These are phyloP conservation scores for Helianthus tuberosus DNA, from an alignment of 129 eudicot species.

Conservation along the genomic window DNA sequence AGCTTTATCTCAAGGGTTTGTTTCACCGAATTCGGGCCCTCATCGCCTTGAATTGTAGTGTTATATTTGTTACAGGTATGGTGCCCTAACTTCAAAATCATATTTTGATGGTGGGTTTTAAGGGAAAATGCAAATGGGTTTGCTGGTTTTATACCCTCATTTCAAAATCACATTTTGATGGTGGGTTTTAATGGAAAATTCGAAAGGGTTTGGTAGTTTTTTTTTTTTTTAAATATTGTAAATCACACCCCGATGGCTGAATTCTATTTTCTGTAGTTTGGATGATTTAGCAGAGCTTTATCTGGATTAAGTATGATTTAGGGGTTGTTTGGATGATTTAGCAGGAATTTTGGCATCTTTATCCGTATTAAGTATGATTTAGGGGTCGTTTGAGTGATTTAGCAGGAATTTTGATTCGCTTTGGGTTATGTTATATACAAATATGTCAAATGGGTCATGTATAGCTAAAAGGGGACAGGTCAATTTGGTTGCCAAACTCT, in stretches of 20 bases:
- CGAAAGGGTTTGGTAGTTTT: neutral
- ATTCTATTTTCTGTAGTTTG: neutral
- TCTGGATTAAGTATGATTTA: neutral
- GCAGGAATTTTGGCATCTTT: neutral
- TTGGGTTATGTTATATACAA: neutral
- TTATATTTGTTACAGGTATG: slow-evolving; percentile 83
- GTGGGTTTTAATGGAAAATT: neutral
- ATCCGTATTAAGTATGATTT: neutral
- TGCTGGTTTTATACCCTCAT: neutral
- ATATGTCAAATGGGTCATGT: neutral
- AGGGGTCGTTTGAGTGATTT: neutral
- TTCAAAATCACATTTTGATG: too few relatives aligned
- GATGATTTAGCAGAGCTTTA: neutral
- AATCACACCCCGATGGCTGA: neutral
- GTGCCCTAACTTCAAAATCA: neutral
- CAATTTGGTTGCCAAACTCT: neutral
- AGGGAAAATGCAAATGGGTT: neutral
- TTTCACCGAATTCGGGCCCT: slow-evolving; percentile 94
- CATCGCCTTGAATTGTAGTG: slow-evolving; percentile 84
- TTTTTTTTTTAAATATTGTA: neutral
- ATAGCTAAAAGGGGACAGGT: neutral
- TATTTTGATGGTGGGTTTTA: neutral
- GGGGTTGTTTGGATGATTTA: neutral
- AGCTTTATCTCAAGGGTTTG: slow-evolving; percentile 77
- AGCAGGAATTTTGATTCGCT: neutral